Evolutionary conservation across 768 basidiomycete genomes (phyloP).

Genomic region (Bullera alba): DNA sequence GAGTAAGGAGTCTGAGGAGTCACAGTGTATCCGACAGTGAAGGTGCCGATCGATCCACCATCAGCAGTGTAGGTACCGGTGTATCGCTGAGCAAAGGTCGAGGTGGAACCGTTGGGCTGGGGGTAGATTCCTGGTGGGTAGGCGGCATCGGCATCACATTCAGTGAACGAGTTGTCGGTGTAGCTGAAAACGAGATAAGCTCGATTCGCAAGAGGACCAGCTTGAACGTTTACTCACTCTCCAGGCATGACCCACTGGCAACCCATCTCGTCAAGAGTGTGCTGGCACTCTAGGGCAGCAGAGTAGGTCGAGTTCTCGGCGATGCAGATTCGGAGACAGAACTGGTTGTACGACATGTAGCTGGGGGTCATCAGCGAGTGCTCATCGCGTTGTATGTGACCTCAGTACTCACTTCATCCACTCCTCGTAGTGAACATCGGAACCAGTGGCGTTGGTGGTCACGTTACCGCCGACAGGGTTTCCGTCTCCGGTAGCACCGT

Average conservation of each 20-base stretch:
- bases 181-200: slow-evolving; percentile 24
- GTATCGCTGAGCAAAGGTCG: slow-evolving; percentile 47
- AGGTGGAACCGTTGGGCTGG: slow-evolving; percentile 39
- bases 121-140: slow-evolving; percentile 50
- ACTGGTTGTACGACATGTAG: slow-evolving; percentile 50
- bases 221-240: slow-evolving; percentile 37
- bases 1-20: slow-evolving; percentile 43
- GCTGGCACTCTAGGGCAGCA: slow-evolving; percentile 46
- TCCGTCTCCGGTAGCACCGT: slow-evolving; percentile 47
- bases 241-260: slow-evolving; percentile 46
- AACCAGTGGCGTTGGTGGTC: slow-evolving; percentile 45
- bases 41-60: slow-evolving; percentile 25
- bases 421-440: slow-evolving; percentile 48
- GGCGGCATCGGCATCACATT: slow-evolving; percentile 49
- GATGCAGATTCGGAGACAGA: slow-evolving; percentile 52
- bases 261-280: slow-evolving; percentile 46
- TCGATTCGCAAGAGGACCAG: not conserved
- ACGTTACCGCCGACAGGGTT: slow-evolving; percentile 49
- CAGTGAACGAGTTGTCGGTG: slow-evolving; percentile 48
- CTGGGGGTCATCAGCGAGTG: slow-evolving; percentile 5
- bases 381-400: not conserved
- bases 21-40: slow-evolving; percentile 45
- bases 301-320: slow-evolving; percentile 46
- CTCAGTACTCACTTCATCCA: slow-evolving; percentile 46
- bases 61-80: slow-evolving; percentile 43